Evolutionary conservation across 306 rosid species (phyloP).

Genomic region (Prunus mongolica): DNA sequence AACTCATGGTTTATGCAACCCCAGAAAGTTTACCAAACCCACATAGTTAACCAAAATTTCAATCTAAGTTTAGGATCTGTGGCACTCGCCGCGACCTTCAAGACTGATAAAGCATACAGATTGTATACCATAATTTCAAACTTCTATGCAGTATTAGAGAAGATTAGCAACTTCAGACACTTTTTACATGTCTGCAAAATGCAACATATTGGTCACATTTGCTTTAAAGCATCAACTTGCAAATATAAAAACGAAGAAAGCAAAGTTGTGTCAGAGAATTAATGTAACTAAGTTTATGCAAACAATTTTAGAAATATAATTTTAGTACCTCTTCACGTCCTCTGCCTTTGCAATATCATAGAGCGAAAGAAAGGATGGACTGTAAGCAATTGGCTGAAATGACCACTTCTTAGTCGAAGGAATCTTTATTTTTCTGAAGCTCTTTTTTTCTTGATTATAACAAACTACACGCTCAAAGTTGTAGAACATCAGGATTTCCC

Average conservation of each 20-base stretch:
- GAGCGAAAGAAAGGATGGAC: constrained; percentile 6
- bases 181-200: background rate
- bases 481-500: background rate
- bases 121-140: no score
- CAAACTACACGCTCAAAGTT: background rate
- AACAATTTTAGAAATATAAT: background rate
- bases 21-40: background rate
- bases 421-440: background rate
- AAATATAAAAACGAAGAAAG: background rate
- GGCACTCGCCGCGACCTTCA: background rate
- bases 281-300: background rate
- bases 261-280: background rate
- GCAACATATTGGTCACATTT: background rate
- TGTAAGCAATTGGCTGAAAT: background rate
- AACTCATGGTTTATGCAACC: background rate
- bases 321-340: background rate
- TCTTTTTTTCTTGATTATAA: background rate
- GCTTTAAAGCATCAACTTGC: background rate
- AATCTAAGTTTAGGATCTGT: background rate
- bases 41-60: no score
- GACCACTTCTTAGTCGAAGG: background rate
- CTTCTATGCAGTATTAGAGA: background rate
- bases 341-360: background rate
- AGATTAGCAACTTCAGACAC: background rate
- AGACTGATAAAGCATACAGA: background rate